phyloP scores from a whole-genome alignment of 1,284 basidiomycete genomes.

The Mycena sp. region DNA sequence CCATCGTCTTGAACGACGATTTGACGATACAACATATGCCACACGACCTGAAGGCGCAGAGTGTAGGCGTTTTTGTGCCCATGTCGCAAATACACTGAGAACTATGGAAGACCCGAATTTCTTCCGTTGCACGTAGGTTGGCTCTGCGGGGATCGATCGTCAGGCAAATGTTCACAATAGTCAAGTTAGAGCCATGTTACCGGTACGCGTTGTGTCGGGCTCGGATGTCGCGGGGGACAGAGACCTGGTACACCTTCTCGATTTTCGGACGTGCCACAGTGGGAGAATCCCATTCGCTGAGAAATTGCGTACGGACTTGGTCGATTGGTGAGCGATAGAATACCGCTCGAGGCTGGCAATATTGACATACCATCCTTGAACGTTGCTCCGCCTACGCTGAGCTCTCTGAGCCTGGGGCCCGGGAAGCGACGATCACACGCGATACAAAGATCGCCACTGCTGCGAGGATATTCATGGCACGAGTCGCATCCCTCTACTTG shows the following conservation, averaged over 20 bases:
- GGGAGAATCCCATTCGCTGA: conserved; percentile 58
- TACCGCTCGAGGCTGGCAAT: background rate
- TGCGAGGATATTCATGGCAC: conserved; percentile 56
- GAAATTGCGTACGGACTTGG: conserved; percentile 53
- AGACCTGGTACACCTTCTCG: conserved; percentile 63
- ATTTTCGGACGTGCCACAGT: conserved; percentile 48
- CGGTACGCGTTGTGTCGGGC: conserved; percentile 55
- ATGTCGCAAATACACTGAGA: conserved; percentile 73
- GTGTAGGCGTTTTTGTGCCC: conserved; percentile 55
- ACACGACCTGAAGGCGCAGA: conserved; percentile 67
- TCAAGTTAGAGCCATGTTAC: conserved; percentile 42
- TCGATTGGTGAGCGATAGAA: conserved; percentile 1
- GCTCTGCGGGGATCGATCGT: conserved; percentile 29
- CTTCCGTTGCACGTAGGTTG: conserved; percentile 43
- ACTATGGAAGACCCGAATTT: conserved; percentile 66
- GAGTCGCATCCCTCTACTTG: conserved; percentile 56
- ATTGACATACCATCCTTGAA: conserved; percentile 52
- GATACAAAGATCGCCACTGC: conserved; percentile 52
- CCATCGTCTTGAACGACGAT: conserved; percentile 62
- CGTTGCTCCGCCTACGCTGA: conserved; percentile 46
- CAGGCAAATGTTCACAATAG: background rate
- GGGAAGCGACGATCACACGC: conserved; percentile 51
- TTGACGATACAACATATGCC: conserved; percentile 67
- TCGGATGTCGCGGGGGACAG: conserved; percentile 50
- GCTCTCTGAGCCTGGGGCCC: conserved; percentile 51